Base-by-base conservation (phyloP, 2,329 filamentous ascomycete species). In the Chrysoporthe austroafricana region DNA sequence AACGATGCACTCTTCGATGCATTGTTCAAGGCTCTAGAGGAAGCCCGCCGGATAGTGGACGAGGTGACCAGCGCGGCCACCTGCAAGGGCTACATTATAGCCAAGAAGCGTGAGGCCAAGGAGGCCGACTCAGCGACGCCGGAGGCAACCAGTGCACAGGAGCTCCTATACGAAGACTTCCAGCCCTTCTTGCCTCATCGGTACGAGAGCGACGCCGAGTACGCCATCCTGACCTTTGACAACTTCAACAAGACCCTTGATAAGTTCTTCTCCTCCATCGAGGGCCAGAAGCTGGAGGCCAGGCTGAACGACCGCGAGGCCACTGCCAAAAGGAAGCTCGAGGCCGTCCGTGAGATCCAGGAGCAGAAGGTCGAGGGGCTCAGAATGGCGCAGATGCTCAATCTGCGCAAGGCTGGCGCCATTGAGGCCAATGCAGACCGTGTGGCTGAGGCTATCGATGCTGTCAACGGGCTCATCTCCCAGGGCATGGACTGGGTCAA, bases 401-500 rank as follows among this genome's bases (percentile, higher is more conserved):
- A 98, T 73, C 85, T 93, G 42, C 90, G 92, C 66, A 98, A 97
- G 77, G 96, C 95, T 2, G 90, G 90, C 66, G 93, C 94, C 0
- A 96, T 99, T 54, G 89, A 97, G 77, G 92, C 93, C 32, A 98
- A 99, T 74, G 84, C 93, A 1, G 93, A 97, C 75, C 88, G 94
- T 62, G 94, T 98, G 0, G 92, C 97, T 76, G 96, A 98, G 79
- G 94, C 93, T 4, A 94, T 94, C 77, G 92, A 94, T 76, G 94
- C 96, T 3, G 90, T 99, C 64, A 98, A 97, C 77, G 92, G 93
- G 0, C 82, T 98, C n/a, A 88, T 99, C 69, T 88, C 88, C 5
- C 93, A 97, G 75, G 95, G 95, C 13, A 98, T 98, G 94, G 96
- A 99, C 74, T 99, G 96, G 96, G 89, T 93, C 13, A 92, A 97